Percentiles rank a stretch among this genome's conserved stretches.
phyloP scores from a whole-genome alignment of 192 early-diverging fungal genomes.

The Coemansia sp. region DNA sequence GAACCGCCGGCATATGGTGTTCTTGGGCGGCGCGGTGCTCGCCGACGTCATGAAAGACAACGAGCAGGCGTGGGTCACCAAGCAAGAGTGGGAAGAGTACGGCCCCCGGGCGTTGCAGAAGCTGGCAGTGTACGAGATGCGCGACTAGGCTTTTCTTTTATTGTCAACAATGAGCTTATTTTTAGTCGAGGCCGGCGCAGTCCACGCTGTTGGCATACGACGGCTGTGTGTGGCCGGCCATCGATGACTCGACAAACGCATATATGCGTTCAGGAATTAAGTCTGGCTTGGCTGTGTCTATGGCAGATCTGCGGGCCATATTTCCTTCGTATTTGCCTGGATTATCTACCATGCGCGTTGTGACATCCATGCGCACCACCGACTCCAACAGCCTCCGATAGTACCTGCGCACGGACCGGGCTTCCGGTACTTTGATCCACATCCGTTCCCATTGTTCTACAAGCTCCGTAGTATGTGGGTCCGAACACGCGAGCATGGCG shows the following conservation, averaged over 20 bases:
- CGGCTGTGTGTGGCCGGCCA: slow-evolving; percentile 21
- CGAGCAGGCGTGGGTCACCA: slow-evolving; percentile 87
- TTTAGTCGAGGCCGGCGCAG: slow-evolving; percentile 9
- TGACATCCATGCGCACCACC: slow-evolving; percentile 18
- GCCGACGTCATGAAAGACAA: slow-evolving; percentile 93
- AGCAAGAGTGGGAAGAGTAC: slow-evolving; percentile 90
- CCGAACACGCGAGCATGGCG: neutral
- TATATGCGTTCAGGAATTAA: slow-evolving; percentile 17
- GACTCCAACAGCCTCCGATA: slow-evolving; percentile 31
- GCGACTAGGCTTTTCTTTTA: slow-evolving; percentile 12
- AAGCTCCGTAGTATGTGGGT: neutral
- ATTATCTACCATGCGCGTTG: slow-evolving; percentile 14
- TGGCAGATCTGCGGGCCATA: slow-evolving; percentile 8
- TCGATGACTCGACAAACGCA: slow-evolving; percentile 17
- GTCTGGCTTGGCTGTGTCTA: slow-evolving; percentile 17
- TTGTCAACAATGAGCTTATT: neutral
- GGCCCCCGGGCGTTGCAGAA: slow-evolving; percentile 71
- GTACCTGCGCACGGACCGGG: slow-evolving; percentile 22
- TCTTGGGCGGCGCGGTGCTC: slow-evolving; percentile 94
- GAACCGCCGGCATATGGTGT: slow-evolving; percentile 97
- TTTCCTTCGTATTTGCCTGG: slow-evolving; percentile 9
- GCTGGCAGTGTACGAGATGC: slow-evolving; percentile 39
- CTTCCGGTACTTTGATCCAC: slow-evolving; percentile 39
- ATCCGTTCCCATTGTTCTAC: slow-evolving; percentile 21
- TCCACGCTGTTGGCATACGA: slow-evolving; percentile 24